phyloP scores from a whole-genome alignment of 495 filamentous ascomycete genomes.

The Trichoderma reesei region DNA sequence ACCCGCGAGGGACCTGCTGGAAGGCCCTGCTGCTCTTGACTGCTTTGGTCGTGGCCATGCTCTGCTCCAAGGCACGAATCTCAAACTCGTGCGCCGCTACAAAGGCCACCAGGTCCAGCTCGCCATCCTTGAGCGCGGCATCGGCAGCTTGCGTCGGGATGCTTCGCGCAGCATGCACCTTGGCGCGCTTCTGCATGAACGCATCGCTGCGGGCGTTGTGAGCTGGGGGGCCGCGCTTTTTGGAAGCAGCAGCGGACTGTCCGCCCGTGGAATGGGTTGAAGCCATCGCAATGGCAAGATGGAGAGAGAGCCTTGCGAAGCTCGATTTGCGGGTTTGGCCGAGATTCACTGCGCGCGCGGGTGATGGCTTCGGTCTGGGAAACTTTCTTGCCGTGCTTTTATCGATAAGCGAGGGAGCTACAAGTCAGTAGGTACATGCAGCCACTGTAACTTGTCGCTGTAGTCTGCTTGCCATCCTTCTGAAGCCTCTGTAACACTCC shows the following conservation, averaged over 20 bases:
- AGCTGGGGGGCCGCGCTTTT: constrained; percentile 6
- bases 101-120: constrained; percentile 73
- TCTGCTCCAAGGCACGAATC: constrained; percentile 71
- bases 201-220: not conserved
- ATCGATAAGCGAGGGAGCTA: constrained; percentile 8
- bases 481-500: no score
- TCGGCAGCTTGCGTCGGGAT: constrained; percentile 64
- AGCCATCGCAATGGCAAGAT: not conserved
- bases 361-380: not conserved
- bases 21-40: constrained; percentile 66
- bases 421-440: no score
- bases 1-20: constrained; percentile 73
- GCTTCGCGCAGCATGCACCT: constrained; percentile 56
- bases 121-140: constrained; percentile 64
- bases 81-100: constrained; percentile 76
- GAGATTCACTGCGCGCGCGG: not conserved
- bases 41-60: constrained; percentile 63
- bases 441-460: no score
- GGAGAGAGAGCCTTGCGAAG: not conserved
- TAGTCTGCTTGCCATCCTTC: no score
- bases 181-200: constrained; percentile 42
- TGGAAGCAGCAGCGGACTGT: constrained; percentile 4
- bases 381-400: not conserved
- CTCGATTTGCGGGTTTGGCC: not conserved
- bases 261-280: constrained; percentile 8